Evolutionary conservation across 345 rosid genomes (phyloP).

Genomic region (Eucalyptus cloeziana): DNA sequence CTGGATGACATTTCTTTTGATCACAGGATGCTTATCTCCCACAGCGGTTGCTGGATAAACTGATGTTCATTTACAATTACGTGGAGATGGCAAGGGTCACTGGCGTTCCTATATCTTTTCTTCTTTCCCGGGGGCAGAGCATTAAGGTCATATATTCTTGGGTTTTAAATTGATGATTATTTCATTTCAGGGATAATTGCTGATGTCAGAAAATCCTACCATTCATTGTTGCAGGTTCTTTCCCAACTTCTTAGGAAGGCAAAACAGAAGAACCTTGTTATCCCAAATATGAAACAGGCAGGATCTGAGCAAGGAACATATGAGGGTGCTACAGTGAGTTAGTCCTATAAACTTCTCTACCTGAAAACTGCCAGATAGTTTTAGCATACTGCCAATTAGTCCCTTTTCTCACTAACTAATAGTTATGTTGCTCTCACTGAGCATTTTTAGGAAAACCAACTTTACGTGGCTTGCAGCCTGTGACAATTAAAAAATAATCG

Average conservation of each 20-base stretch:
- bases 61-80: conserved; percentile 89
- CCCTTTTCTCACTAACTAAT: neutral
- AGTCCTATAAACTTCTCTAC: neutral
- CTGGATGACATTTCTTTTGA: neutral
- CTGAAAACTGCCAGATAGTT: neutral
- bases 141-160: conserved; percentile 33
- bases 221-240: conserved; percentile 48
- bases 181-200: neutral
- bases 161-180: neutral
- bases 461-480: neutral
- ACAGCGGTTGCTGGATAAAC: conserved; percentile 88
- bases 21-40: conserved; percentile 98
- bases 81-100: conserved; percentile 99
- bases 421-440: neutral
- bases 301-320: conserved; percentile 90
- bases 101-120: conserved; percentile 95
- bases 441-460: neutral
- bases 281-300: conserved; percentile 82
- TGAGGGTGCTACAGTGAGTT: conserved; percentile 99
- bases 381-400: neutral
- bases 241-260: conserved; percentile 98
- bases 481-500: neutral
- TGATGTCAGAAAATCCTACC: neutral
- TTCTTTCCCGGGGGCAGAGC: conserved; percentile 98
- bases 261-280: conserved; percentile 69